Evolutionary conservation across 768 basidiomycete genomes (phyloP), one percentile per base, ranked within the genome.

Genomic region (Naganishia vishniacii): DNA sequence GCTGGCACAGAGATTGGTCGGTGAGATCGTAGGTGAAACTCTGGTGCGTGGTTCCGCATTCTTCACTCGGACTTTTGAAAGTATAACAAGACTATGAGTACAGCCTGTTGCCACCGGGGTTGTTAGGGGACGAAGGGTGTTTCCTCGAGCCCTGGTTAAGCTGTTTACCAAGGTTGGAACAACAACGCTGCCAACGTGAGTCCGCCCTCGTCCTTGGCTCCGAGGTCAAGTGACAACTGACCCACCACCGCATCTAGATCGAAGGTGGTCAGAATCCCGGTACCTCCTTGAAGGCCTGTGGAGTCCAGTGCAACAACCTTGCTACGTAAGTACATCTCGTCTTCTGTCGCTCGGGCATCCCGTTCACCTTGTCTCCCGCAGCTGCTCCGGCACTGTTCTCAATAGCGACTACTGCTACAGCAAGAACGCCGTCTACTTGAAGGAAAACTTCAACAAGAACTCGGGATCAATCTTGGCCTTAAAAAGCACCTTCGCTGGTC

Each of bases 391-490:
- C 28, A 25, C 23, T 31, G 49, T 51, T n/a, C 48, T 48, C 48
- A 48, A 48, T 28, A 48, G 29, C 48, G 29, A 48, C 48, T 48
- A 48, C 48, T 48, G 48, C 29, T 48, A 48, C 48, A 26, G 25
- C 48, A 48, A 48, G 48, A 48, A 48, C 48, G 88, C 88, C 70
- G 84, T 92, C 69, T 93, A 91, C 77, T 81, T 92, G 65, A 93
- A 91, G 11, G 86, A 89, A 77, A 89, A 88, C 81, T 83, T 93
- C 69, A 80, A 80, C 65, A 85, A 90, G 72, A 86, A 90, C 77
- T 89, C 89, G 87, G 80, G 92, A 42, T 90, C 88, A 87, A 92
- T 92, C 76, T 88, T 93, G 65, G 86, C 88, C 18, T 83, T 94
- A 67, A 91, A 93, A 70, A 87, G 64, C 41, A 12, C 25, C 48